phyloP scores from a whole-genome alignment of 345 rosid species.

The Sonneratia caseolaris region DNA sequence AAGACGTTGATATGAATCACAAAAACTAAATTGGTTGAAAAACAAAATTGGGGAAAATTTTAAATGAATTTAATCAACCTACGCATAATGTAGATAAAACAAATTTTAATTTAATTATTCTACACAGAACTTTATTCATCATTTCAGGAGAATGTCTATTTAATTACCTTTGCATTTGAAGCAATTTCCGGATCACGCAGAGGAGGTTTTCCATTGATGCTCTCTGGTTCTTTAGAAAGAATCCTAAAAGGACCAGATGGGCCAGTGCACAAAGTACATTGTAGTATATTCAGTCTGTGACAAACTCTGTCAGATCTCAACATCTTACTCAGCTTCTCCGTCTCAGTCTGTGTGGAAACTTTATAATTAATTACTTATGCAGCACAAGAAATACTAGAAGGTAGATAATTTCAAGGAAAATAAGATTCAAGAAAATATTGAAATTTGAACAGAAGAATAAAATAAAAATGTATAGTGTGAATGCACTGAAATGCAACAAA shows the following conservation, averaged over 20 bases:
- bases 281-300: conserved; percentile 24
- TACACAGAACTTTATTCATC: background rate
- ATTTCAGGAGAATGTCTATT: background rate
- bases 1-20: background rate
- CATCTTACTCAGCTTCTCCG: conserved; percentile 49
- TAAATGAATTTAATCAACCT: background rate
- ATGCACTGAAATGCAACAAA: background rate
- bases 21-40: background rate
- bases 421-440: background rate
- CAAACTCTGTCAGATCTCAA: conserved; percentile 32
- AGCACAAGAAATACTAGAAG: background rate
- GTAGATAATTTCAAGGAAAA: background rate
- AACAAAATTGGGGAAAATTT: background rate
- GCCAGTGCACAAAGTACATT: conserved; percentile 47
- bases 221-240: conserved; percentile 32
- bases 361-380: background rate
- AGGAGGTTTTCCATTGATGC: conserved; percentile 14
- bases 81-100: background rate
- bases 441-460: background rate
- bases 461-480: background rate
- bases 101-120: background rate
- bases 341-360: conserved; percentile 44
- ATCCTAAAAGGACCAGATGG: conserved; percentile 45
- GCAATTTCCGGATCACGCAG: conserved; percentile 29
- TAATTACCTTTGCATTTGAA: conserved; percentile 42